Evolutionary conservation across 1,139 yeast species (phyloP), one percentile per base, ranked within the genome.

Genomic region (Magnusiomyces tetraspermus): DNA sequence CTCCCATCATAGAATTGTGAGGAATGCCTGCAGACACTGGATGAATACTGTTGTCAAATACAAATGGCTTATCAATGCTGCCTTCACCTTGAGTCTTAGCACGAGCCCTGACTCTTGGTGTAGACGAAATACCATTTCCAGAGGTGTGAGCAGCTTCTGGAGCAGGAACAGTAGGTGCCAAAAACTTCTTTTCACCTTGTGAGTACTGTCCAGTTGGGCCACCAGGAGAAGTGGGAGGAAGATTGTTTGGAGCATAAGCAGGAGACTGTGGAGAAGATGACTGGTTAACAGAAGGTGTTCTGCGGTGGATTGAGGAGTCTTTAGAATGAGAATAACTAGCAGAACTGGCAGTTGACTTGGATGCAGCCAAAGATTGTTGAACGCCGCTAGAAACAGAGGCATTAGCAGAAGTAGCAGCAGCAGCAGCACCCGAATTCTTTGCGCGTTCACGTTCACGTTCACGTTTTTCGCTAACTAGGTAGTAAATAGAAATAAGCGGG

Each of bases 401-500:
- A 6, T 6, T 11, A 28, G 6, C 33, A 8, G 6, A 8, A 11
- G 33, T 28, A 28, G 33, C 11, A 28, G 33, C 33, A 28, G 33
- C 33, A 28, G 33, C 11, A 28, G 33, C 11, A 8, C 33, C 33
- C 33, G 33, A 28, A 28, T 33, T 33, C 17, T 33, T 33, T 33
- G 38, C 38, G n/a, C 38, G 38, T n/a, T n/a, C 74, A 77, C 69
- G 84, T 78, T 24, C 84, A 76, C 71, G 74, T 71, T 74, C 85
- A 78, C 95, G 78, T 61, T 79, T 80, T 69, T 92, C 99, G 53
- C 79, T 81, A 23, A 90, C 96, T 61, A 94, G 75, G 64, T 79
- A 85, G 67, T 94, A 94, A 40, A 92, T 83, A 1, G 96, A 87
- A 13, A 92, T 71, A 58, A 90, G 73, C 0, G 98, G 97, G 67